Base-by-base conservation (phyloP, 495 filamentous ascomycete species). In the Acidomyces sp. region DNA sequence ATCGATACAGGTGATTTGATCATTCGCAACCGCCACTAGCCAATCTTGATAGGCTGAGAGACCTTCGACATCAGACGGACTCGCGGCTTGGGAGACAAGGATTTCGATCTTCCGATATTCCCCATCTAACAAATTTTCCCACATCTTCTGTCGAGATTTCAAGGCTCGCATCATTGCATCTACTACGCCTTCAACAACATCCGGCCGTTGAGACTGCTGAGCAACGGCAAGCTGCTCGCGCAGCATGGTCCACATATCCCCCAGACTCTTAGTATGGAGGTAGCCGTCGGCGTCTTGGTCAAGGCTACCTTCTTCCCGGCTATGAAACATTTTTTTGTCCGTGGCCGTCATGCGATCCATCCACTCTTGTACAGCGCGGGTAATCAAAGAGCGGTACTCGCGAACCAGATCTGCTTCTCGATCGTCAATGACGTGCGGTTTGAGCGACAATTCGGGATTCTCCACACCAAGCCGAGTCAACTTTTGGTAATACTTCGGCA, bases 161-260 rank as follows among this genome's bases (percentile, higher is more conserved):
- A 99, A 69, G 5, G 82, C 77, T 31, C 82, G 73, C 62, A 94
- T 82, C 78, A 93, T 95, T 48, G 85, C 80, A 53, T 95, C 88
- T 25, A 94, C 75, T 25, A 95, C 85, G 32, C 90, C 90, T 59
- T 94, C 85, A 6, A 82, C 78, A 0, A 99, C 81, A 51, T 95
- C 90, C 6, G 72, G 68, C 13, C 87, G 79, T 40, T 83, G 72
- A 12, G 83, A 90, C 48, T 81, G 77, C 7, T 72, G 74, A 4
- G 90, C 83, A 3, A 82, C 84, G 33, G 77, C 68, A 26, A 92
- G 67, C 56, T 99, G 86, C 55, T 96, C 87, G 34, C 82, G 74
- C 34, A 99, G 67, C 90, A 99, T 96, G 30, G 83, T 78, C 85
- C 92, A 99, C 77, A 96, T 81, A 50, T 93, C 85, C 43, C 81